Conservation (phyloP, 2,329 filamentous ascomycete genomes). For the Ceratocystis cubensis region DNA sequence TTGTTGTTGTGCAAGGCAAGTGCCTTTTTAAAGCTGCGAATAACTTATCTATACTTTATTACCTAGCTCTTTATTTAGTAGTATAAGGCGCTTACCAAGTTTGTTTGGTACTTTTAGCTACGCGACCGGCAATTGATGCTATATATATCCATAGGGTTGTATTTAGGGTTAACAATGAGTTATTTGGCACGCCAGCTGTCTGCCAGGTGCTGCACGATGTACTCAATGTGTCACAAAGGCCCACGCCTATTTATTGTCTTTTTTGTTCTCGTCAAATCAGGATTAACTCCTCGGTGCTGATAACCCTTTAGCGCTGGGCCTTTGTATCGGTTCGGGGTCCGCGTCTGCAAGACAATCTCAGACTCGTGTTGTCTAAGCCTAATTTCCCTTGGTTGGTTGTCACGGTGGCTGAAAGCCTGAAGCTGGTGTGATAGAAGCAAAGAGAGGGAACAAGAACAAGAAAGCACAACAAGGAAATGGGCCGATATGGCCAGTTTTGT, state of each 20-base stretch:
- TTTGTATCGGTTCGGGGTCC: background rate
- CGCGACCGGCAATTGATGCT: too few species aligned
- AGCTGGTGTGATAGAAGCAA: background rate
- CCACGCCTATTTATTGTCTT: background rate
- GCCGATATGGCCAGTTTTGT: too few species aligned
- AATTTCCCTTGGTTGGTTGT: slow-evolving; percentile 1
- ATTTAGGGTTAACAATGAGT: background rate
- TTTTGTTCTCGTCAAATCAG: slow-evolving; percentile 4
- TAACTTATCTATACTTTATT: too few species aligned
- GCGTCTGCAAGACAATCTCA: slow-evolving; percentile 4
- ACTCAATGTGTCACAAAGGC: background rate
- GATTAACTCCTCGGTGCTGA: background rate
- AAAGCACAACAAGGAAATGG: background rate
- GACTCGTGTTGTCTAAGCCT: slow-evolving; percentile 7
- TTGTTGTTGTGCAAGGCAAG: background rate
- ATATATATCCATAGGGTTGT: background rate
- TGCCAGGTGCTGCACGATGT: background rate
- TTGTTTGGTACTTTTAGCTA: too few species aligned
- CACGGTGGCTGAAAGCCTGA: background rate
- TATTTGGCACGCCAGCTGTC: background rate
- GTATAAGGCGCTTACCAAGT: too few species aligned
- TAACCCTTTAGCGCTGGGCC: slow-evolving; percentile 1
- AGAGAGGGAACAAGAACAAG: background rate
- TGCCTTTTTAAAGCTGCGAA: background rate
- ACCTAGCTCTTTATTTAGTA: background rate